Percentiles rank a stretch among this genome's conserved stretches.
phyloP scores from a whole-genome alignment of 805 yeast genomes.

The Isabelozyma gotoi region DNA sequence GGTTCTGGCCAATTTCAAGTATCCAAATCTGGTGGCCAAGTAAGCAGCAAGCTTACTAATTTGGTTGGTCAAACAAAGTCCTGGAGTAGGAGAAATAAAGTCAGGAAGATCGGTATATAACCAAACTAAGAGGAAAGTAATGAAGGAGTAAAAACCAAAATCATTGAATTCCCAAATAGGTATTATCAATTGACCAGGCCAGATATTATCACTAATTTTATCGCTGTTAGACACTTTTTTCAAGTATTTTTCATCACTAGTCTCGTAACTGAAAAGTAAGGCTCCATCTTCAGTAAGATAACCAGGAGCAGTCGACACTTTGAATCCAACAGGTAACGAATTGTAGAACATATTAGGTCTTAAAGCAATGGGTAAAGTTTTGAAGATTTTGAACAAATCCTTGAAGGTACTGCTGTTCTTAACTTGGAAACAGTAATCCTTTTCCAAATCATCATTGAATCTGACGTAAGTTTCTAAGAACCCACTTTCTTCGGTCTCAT shows the following conservation, averaged over 20 bases:
- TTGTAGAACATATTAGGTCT: constrained; percentile 79
- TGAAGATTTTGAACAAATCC: constrained; percentile 61
- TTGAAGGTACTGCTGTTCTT: constrained; percentile 56
- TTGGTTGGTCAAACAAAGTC: constrained; percentile 72
- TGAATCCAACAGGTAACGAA: constrained; percentile 62
- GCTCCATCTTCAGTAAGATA: constrained; percentile 82
- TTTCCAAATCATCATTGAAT: constrained; percentile 79
- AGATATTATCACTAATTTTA: constrained; percentile 55
- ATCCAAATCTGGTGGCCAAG: constrained; percentile 28
- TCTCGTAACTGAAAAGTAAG: constrained; percentile 62
- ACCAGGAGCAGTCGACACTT: constrained; percentile 69
- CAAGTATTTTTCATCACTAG: constrained; percentile 45
- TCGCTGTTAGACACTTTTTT: constrained; percentile 49
- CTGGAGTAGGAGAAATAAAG: constrained; percentile 87
- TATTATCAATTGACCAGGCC: constrained; percentile 89
- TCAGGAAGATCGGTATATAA: constrained; percentile 93
- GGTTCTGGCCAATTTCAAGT: constrained; percentile 42
- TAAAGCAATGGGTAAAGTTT: constrained; percentile 66
- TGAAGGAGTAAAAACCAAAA: constrained; percentile 40
- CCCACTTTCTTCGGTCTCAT: constrained; percentile 23
- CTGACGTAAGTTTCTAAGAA: constrained; percentile 64
- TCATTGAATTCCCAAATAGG: constrained; percentile 65
- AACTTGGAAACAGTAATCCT: constrained; percentile 88
- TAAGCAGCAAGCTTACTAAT: constrained; percentile 26
- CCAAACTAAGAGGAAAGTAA: constrained; percentile 59